Evolutionary conservation across 2,329 filamentous ascomycete genomes (phyloP), one percentile per base, ranked within the genome.

Genomic region (Apiospora pterosperma): DNA sequence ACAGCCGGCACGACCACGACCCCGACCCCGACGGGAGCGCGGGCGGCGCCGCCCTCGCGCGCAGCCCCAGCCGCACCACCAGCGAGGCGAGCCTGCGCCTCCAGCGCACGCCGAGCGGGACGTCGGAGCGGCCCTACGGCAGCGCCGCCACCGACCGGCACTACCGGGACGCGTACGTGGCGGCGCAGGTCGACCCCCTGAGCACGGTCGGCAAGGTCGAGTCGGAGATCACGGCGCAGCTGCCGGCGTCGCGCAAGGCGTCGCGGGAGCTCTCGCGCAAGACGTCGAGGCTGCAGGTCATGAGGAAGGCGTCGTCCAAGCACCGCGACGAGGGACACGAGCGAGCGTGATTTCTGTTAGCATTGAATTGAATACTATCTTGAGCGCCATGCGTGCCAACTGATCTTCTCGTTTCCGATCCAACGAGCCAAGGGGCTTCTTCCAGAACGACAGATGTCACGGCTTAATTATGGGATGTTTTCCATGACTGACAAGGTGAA

Each of bases 121-220:
- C n/a, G n/a, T n/a, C n/a, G n/a, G 21, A 23, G 25, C 21, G n/a
- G 14, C 21, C 28, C 19, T 52, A 41, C 36, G 58, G 34, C 10
- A 16, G 34, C 2, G 16, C 5, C 10, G 14, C 4, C 4, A 34
- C 10, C 28, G 39, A 41, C 14, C 36, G 23, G 38, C 64, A 67
- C 38, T 67, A 67, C 64, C 62, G 61, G 62, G 66, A 67, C 62
- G 65, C 62, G 36, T 67, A 67, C 48, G 59, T 67, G 36, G 42
- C 62, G 41, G 62, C 62, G 5, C 66, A 66, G 39, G 66, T 67
- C 61, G 63, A 67, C 44, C 66, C 66, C 23, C 36, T 67, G 25
- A 63, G 64, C 62, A 41, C 48, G 21, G 25, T 42, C 34, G 55
- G 58, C 44, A 59, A 39, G 60, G 63, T 65, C 36, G 65, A 66